A percentile compares a stretch with the other conserved stretches of the same genome.
phyloP scores from a whole-genome alignment of 2,329 filamentous ascomycete species.

The Colletotrichum euphorbiae region DNA sequence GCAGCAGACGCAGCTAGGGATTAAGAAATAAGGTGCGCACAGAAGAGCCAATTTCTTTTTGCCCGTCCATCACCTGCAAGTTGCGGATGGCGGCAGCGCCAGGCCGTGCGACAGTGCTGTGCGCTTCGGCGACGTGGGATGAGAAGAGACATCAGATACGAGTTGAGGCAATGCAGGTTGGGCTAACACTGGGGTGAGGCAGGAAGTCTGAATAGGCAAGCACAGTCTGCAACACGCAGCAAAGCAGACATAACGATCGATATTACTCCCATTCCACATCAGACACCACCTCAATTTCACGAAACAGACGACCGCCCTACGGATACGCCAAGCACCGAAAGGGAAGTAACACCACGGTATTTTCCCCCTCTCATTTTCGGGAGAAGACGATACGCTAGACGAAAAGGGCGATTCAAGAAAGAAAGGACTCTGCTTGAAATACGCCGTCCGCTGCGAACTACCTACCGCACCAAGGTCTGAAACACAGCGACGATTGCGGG shows the following conservation, averaged over 20 bases:
- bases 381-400: neutral
- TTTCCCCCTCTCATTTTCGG: neutral
- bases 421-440: neutral
- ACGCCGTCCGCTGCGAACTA: neutral
- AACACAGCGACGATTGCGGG: constrained; percentile 26
- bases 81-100: constrained; percentile 16
- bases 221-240: neutral
- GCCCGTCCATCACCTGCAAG: constrained; percentile 18
- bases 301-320: neutral
- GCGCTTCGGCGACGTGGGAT: constrained; percentile 25
- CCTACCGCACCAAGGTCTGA: constrained; percentile 27
- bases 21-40: constrained; percentile 17
- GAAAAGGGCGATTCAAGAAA: neutral
- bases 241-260: constrained; percentile 7
- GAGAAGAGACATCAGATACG: constrained; percentile 25
- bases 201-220: constrained; percentile 3
- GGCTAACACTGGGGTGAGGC: constrained; percentile 20
- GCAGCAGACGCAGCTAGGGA: constrained; percentile 18
- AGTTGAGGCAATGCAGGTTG: constrained; percentile 2
- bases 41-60: constrained; percentile 19
- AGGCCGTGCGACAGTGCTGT: constrained; percentile 25
- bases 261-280: constrained; percentile 22
- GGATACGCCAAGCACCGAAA: constrained; percentile 27
- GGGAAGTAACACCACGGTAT: constrained; percentile 9
- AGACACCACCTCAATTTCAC: neutral